Evolutionary conservation across 2,329 filamentous ascomycete genomes (phyloP).

Genomic region (Aspergillus udagawae): DNA sequence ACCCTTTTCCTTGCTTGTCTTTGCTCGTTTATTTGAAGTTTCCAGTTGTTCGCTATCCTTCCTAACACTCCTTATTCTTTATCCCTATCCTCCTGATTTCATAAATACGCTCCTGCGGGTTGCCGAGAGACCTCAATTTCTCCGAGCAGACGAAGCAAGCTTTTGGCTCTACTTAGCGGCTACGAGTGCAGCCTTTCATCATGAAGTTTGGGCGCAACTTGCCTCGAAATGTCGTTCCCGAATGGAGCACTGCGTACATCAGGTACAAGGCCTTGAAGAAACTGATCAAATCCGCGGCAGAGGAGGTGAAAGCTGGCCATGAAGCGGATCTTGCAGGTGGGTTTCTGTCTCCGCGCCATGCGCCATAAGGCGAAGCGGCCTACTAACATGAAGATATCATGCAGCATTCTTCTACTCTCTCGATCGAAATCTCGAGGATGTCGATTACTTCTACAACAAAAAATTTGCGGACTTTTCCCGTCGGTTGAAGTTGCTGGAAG

Average conservation of each 20-base stretch:
- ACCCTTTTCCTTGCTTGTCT: background rate
- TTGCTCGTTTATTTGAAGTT: background rate
- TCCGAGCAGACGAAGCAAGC: background rate
- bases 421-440: conserved; percentile 94
- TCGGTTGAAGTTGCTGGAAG: conserved; percentile 78
- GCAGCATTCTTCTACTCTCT: conserved; percentile 95
- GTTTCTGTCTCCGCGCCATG: conserved; percentile 27
- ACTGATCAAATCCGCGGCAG: conserved; percentile 76
- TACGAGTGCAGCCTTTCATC: conserved; percentile 13
- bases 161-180: background rate
- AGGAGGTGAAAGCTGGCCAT: conserved; percentile 63
- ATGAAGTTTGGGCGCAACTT: conserved; percentile 52
- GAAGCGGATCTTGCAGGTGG: conserved; percentile 87
- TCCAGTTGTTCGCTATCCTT: background rate
- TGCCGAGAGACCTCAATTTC: background rate
- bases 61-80: background rate
- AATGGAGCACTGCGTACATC: conserved; percentile 50
- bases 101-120: background rate
- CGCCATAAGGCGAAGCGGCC: conserved; percentile 6
- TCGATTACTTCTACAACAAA: conserved; percentile 95
- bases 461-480: conserved; percentile 83
- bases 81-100: background rate
- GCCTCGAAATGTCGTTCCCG: conserved; percentile 47
- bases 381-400: conserved; percentile 21
- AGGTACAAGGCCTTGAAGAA: conserved; percentile 70